Conservation (phyloP, 331 rosid genomes). For the Prunus yedoensis region DNA sequence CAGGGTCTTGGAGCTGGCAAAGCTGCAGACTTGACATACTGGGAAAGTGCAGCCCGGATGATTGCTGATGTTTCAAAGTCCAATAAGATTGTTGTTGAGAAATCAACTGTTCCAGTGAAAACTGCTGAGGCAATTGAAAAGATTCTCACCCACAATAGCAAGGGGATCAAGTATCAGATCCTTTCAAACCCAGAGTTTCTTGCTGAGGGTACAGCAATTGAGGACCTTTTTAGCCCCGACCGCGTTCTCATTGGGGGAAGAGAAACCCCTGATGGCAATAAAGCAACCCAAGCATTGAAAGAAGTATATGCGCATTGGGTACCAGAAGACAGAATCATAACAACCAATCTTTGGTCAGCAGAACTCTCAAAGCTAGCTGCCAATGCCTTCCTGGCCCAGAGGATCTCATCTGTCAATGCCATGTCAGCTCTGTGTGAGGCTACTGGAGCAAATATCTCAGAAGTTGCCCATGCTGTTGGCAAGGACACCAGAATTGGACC, state of each 20-base stretch:
- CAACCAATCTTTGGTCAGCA: conserved; percentile 71
- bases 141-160: conserved; percentile 45
- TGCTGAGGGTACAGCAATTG: conserved; percentile 65
- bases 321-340: conserved; percentile 51
- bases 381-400: conserved; percentile 68
- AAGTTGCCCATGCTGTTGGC: too few relatives aligned
- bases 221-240: conserved; percentile 54
- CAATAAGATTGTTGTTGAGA: conserved; percentile 62
- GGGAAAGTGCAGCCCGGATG: conserved; percentile 73
- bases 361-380: conserved; percentile 71
- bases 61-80: conserved; percentile 54
- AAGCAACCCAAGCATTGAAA: conserved; percentile 47
- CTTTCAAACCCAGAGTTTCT: conserved; percentile 67
- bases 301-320: conserved; percentile 65
- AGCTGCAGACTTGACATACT: conserved; percentile 62
- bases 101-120: conserved; percentile 68
- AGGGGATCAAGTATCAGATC: conserved; percentile 45
- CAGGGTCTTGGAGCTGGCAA: conserved; percentile 68
- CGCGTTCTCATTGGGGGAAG: conserved; percentile 62
- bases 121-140: conserved; percentile 61
- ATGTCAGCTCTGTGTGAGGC: too few relatives aligned
- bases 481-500: too few relatives aligned
- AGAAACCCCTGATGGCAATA: conserved; percentile 43
- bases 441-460: too few relatives aligned
- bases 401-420: conserved; percentile 68